phyloP scores from a whole-genome alignment of 2,329 filamentous ascomycete genomes.

The Aspergillus sp. region DNA sequence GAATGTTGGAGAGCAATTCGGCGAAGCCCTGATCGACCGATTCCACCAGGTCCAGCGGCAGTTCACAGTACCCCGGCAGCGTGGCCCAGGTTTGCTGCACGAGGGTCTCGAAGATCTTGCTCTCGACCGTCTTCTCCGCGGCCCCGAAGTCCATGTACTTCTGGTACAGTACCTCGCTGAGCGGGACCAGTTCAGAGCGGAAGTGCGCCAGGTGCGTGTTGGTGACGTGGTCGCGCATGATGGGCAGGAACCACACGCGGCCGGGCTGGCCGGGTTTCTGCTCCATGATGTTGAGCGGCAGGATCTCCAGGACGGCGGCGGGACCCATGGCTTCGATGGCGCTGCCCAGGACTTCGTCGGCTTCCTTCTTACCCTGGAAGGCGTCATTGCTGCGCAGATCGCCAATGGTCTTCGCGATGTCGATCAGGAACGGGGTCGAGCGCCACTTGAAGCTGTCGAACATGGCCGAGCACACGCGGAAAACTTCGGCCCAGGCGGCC shows the following conservation, averaged over 20 bases:
- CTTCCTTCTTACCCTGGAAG: constrained; percentile 90
- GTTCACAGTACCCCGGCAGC: constrained; percentile 87
- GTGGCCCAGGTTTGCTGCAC: constrained; percentile 94
- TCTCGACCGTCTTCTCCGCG: constrained; percentile 83
- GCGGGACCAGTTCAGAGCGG: constrained; percentile 71
- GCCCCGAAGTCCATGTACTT: constrained; percentile 73
- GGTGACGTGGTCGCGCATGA: constrained; percentile 79
- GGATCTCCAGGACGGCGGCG: constrained; percentile 67
- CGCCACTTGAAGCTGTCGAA: constrained; percentile 83
- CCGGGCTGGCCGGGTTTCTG: constrained; percentile 71
- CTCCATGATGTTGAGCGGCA: constrained; percentile 77
- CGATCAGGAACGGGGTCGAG: constrained; percentile 66
- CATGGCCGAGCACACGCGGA: constrained; percentile 76
- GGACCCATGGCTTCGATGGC: constrained; percentile 87
- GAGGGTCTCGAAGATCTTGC: constrained; percentile 95
- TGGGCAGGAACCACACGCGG: constrained; percentile 87
- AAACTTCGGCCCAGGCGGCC: constrained; percentile 88
- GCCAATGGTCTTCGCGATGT: constrained; percentile 69
- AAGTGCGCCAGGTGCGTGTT: constrained; percentile 86
- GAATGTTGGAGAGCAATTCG: constrained; percentile 78
- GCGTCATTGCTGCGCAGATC: constrained; percentile 80
- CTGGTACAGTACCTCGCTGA: constrained; percentile 87
- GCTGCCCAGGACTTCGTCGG: constrained; percentile 79
- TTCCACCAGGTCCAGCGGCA: constrained; percentile 68
- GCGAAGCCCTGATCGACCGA: constrained; percentile 84